Base-by-base conservation (phyloP, 2,329 filamentous ascomycete genomes). In the Xylaria sp. region DNA sequence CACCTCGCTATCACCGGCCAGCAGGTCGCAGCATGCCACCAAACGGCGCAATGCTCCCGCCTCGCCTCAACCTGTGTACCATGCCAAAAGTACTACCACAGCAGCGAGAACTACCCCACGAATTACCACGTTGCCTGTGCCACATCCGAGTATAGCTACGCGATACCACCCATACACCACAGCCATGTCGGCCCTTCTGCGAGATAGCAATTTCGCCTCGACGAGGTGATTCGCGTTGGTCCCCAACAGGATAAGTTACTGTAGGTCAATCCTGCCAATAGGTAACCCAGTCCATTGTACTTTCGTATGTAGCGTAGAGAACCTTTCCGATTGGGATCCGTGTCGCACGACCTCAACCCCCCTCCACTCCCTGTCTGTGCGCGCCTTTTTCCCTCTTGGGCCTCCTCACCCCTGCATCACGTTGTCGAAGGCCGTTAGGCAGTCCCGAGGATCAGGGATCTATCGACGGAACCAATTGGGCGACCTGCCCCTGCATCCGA, bases 401-500 rank as follows among this genome's bases (percentile, higher is more conserved):
- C 50, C 54, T 54, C 55, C 8, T n/a, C 32, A 48, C 59, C 58
- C 64, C 60, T 70, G 68, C 68, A 55, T 60, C 58, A 39, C 34
- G 60, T 64, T 64, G 55, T 64, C 34, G 54, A 63, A 53, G 34
- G 59, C 42, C 51, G 54, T 48, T 51, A 27, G 14, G 17, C n/a
- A n/a, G 54, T 47, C 54, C 65, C 61, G 32, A 51, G 61, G 65
- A 70, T 68, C 68, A 68, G 57, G 68, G 68, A 70, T 68, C 53
- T 45, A 32, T 48, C 36, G 4, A 56, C 45, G 45, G 36, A 39
- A 39, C 67, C 53, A 66, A 66, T 63, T 36, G 65, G 59, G 39
- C 30, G 39, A 55, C 30, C 58, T 47, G 53, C 53, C 68, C 68
- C 68, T 70, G 68, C 68, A 55, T 70, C 61, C 61, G 54, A 65